Conservation (phyloP, 495 filamentous ascomycete genomes). For the Penicillium simplicissimum region DNA sequence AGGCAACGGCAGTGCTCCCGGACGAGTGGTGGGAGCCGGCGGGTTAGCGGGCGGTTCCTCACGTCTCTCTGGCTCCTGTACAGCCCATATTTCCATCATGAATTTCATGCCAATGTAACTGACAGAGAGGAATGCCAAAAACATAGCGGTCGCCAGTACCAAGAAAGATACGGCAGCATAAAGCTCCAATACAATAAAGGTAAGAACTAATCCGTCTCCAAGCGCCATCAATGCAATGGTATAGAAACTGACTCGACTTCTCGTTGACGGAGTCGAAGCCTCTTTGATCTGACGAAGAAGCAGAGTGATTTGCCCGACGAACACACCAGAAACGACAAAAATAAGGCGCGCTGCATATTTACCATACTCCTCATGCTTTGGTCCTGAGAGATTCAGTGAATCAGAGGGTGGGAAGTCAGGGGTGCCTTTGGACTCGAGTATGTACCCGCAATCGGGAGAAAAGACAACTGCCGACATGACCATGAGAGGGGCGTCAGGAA, state of each 20-base stretch:
- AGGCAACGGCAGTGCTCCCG: conserved; percentile 60
- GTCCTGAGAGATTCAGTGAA: conserved; percentile 67
- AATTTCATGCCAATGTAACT: conserved; percentile 80
- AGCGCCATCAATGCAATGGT: conserved; percentile 83
- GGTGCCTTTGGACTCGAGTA: conserved; percentile 84
- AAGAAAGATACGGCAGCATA: conserved; percentile 67
- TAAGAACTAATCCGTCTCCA: conserved; percentile 72
- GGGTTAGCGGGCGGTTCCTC: conserved; percentile 46
- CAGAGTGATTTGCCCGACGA: conserved; percentile 70
- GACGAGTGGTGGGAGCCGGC: conserved; percentile 25
- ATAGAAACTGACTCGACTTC: conserved; percentile 87
- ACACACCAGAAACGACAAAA: conserved; percentile 61
- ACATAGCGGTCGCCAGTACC: conserved; percentile 64
- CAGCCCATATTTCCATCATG: conserved; percentile 81
- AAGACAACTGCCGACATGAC: conserved; percentile 84
- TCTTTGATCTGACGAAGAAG: conserved; percentile 87
- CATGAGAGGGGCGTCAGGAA: conserved; percentile 65
- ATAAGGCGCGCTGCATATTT: conserved; percentile 66
- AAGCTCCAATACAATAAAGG: conserved; percentile 63
- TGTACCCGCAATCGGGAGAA: conserved; percentile 90
- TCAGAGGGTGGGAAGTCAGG: conserved; percentile 67
- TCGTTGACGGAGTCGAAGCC: conserved; percentile 88
- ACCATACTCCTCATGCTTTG: conserved; percentile 75
- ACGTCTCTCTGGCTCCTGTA: conserved; percentile 80
- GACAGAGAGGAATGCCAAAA: conserved; percentile 71